Conservation (phyloP, 1,284 basidiomycete genomes). For the Mycena citricolor region DNA sequence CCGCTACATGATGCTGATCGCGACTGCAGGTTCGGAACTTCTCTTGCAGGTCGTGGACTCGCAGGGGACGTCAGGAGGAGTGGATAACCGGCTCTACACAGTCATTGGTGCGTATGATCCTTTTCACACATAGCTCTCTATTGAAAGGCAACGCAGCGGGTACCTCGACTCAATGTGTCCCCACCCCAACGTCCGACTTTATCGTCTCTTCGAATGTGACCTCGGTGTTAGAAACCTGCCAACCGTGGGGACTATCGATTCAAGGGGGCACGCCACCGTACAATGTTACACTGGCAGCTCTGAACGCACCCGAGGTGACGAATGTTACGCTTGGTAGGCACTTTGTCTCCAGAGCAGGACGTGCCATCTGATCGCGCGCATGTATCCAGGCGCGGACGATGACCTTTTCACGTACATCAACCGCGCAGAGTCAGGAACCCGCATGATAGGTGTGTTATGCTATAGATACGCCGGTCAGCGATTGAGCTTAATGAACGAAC, state of each 20-base stretch:
- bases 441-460: constrained; percentile 42
- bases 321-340: constrained; percentile 36
- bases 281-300: constrained; percentile 41
- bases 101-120: constrained; percentile 33
- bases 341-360: neutral
- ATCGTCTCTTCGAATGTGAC: constrained; percentile 45
- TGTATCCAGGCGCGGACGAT: constrained; percentile 32
- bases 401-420: constrained; percentile 49
- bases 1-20: neutral
- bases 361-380: neutral
- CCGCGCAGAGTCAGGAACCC: constrained; percentile 39
- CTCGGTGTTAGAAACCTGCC: constrained; percentile 40
- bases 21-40: constrained; percentile 37
- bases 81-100: constrained; percentile 34
- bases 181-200: constrained; percentile 30
- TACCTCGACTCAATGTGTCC: constrained; percentile 38
- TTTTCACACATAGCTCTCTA: neutral
- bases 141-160: constrained; percentile 29
- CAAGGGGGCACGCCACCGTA: constrained; percentile 50
- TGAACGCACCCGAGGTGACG: constrained; percentile 41
- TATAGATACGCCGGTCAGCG: neutral
- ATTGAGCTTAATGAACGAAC: constrained; percentile 7
- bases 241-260: constrained; percentile 48
- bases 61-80: constrained; percentile 41
- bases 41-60: constrained; percentile 47